phyloP scores from a whole-genome alignment of 352 stramenopile genomes.

The Phytopythium helicoides region DNA sequence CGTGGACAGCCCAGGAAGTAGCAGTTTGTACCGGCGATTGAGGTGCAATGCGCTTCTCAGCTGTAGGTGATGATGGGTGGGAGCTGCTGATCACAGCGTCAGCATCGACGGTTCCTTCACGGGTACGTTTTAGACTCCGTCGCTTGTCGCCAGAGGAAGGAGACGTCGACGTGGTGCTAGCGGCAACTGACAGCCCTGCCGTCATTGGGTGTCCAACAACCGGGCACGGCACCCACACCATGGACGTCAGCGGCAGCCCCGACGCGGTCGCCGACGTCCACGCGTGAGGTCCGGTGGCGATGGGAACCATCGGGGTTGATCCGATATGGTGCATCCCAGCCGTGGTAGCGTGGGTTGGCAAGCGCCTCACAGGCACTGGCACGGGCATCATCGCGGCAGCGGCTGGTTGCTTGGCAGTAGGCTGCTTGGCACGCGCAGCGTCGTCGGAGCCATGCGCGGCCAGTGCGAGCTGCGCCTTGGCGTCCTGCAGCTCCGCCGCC shows the following conservation, averaged over 20 bases:
- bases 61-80: too few relatives aligned
- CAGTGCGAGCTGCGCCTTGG: slow-evolving; percentile 8
- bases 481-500: slow-evolving; percentile 27
- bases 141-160: not conserved
- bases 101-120: not conserved
- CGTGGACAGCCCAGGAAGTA: slow-evolving; percentile 31
- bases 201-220: slow-evolving; percentile 14
- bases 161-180: too few relatives aligned
- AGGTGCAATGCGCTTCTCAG: too few relatives aligned
- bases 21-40: slow-evolving; percentile 11
- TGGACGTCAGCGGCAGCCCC: slow-evolving; percentile 20
- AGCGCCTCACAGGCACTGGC: slow-evolving; percentile 1
- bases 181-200: not conserved
- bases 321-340: not conserved
- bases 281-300: slow-evolving; percentile 6
- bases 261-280: slow-evolving; percentile 15
- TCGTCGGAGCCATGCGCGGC: not conserved
- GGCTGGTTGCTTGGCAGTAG: too few relatives aligned
- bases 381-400: not conserved
- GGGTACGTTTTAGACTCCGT: not conserved
- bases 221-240: slow-evolving; percentile 45
- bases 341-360: not conserved
- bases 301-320: not conserved
- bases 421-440: too few relatives aligned
- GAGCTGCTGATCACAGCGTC: not conserved